Evolutionary conservation across 306 rosid genomes (phyloP).

Genomic region (Vachellia pachyceras): DNA sequence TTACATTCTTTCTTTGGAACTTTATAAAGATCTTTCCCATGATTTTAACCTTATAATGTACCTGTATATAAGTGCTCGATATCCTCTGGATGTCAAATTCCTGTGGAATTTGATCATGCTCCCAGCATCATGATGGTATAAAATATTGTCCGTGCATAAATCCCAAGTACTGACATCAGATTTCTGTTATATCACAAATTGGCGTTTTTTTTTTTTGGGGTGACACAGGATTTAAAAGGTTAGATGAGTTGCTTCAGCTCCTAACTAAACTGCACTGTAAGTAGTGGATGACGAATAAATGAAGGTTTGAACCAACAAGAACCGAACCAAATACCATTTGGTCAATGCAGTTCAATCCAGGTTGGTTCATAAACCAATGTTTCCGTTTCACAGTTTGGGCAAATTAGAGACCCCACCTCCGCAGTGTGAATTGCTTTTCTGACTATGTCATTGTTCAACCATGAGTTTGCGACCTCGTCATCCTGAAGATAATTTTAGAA

Average conservation of each 20-base stretch:
- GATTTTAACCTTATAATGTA: slow-evolving; percentile 36
- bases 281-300: neutral
- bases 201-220: neutral
- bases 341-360: neutral
- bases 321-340: neutral
- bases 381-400: neutral
- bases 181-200: slow-evolving; percentile 47
- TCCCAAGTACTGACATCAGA: slow-evolving; percentile 64
- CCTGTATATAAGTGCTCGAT: slow-evolving; percentile 92
- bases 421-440: slow-evolving; percentile 79
- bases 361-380: neutral
- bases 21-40: neutral
- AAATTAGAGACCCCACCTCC: slow-evolving; percentile 53
- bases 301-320: slow-evolving; percentile 2
- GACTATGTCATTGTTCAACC: slow-evolving; percentile 79
- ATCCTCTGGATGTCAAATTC: slow-evolving; percentile 82
- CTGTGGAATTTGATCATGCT: slow-evolving; percentile 91
- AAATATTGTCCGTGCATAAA: slow-evolving; percentile 58
- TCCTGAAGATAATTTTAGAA: slow-evolving; percentile 50
- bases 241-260: neutral
- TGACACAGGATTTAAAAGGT: neutral
- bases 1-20: no score
- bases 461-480: slow-evolving; percentile 69
- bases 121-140: slow-evolving; percentile 68
- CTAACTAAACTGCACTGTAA: neutral